A percentile compares a stretch with the other conserved stretches of the same genome.
phyloP scores from a whole-genome alignment of 2,329 filamentous ascomycete genomes.

The Stachybotrys echinatus region DNA sequence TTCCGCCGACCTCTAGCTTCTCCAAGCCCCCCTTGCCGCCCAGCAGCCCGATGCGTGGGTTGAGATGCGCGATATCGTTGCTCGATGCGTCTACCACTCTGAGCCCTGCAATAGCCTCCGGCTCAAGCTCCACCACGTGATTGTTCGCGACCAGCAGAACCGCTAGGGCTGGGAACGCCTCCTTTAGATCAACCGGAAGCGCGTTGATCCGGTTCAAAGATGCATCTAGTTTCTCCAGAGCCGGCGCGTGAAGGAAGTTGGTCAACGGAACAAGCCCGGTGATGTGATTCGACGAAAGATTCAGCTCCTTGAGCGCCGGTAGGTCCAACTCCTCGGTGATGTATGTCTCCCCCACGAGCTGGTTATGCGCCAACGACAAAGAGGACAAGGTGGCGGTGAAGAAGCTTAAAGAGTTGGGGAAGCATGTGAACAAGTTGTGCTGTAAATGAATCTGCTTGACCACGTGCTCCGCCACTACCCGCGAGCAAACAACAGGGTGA shows the following conservation, averaged over 20 bases:
- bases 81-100: constrained; percentile 62
- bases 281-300: constrained; percentile 69
- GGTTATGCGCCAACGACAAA: constrained; percentile 72
- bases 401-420: constrained; percentile 67
- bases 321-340: constrained; percentile 63
- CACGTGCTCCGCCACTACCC: constrained; percentile 20
- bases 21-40: constrained; percentile 56
- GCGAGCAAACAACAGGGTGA: constrained; percentile 21
- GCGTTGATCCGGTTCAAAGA: constrained; percentile 74
- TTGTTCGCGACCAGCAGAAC: constrained; percentile 77
- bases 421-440: constrained; percentile 66
- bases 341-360: constrained; percentile 59
- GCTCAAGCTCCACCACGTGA: constrained; percentile 65
- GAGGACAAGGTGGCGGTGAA: constrained; percentile 66
- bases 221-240: constrained; percentile 71
- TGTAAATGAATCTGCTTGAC: constrained; percentile 62
- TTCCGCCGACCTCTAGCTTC: constrained; percentile 73
- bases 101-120: constrained; percentile 53
- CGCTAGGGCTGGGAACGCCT: constrained; percentile 63
- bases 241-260: constrained; percentile 64
- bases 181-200: constrained; percentile 58
- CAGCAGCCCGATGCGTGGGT: constrained; percentile 74
- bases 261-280: constrained; percentile 63
- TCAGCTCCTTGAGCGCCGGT: constrained; percentile 71
- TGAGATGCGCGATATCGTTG: constrained; percentile 60